Evolutionary conservation across 164 flowering plant genomes (phyloP).

Genomic region (Magnolia sinica): DNA sequence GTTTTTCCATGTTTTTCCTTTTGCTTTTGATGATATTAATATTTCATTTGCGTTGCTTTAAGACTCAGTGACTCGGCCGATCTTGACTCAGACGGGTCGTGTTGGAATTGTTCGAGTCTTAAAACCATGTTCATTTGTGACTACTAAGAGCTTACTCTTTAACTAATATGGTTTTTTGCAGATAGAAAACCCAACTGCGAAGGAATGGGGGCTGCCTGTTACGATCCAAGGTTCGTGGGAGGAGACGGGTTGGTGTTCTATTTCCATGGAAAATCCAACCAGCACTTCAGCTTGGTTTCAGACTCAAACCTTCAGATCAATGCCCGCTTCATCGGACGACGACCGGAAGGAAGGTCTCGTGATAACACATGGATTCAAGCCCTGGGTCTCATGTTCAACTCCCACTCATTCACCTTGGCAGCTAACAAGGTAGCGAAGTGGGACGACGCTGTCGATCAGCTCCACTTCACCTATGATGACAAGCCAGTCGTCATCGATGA

Average conservation of each 20-base stretch:
- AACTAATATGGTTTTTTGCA: background rate
- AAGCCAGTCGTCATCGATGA: conserved; percentile 7
- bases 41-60: background rate
- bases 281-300: conserved; percentile 34
- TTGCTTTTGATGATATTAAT: background rate
- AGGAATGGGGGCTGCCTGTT: conserved; percentile 36
- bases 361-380: conserved; percentile 49
- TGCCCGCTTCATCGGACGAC: conserved; percentile 39
- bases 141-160: too few relatives aligned
- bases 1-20: too few relatives aligned
- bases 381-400: conserved; percentile 28
- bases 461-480: conserved; percentile 27
- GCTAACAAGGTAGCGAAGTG: conserved; percentile 35
- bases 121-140: too few relatives aligned
- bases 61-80: too few relatives aligned
- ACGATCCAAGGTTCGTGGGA: conserved; percentile 43
- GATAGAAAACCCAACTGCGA: conserved; percentile 36
- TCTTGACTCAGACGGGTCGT: too few relatives aligned
- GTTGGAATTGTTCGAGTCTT: too few relatives aligned
- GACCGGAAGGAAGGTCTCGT: conserved; percentile 31
- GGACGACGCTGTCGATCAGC: conserved; percentile 28
- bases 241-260: conserved; percentile 41
- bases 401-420: conserved; percentile 27
- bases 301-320: conserved; percentile 40
- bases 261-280: conserved; percentile 36